Percentiles rank a stretch among this genome's conserved stretches.
These are phyloP conservation scores for Botrytis byssoidea DNA, from an alignment of 2,329 filamentous ascomycete species.

Conservation along the genomic window DNA sequence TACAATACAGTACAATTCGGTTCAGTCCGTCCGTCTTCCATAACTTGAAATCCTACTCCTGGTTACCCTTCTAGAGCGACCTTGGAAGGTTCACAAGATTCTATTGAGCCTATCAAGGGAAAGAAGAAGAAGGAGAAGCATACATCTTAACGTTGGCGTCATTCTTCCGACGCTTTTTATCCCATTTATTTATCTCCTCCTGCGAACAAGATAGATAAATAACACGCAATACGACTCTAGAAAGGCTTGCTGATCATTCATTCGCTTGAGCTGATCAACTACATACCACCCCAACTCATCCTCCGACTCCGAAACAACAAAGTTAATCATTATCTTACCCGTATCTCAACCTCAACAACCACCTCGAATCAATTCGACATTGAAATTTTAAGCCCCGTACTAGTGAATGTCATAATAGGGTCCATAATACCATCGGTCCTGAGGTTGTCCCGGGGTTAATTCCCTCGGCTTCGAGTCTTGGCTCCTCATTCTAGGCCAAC, in stretches of 20 bases:
- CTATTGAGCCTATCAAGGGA: background rate
- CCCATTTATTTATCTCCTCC: conserved; percentile 11
- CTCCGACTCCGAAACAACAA: conserved; percentile 19
- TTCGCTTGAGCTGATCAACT: conserved; percentile 23
- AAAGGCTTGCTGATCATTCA: conserved; percentile 20
- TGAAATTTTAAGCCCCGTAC: background rate
- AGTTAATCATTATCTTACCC: conserved; percentile 19
- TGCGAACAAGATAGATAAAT: conserved; percentile 13
- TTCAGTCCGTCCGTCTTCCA: background rate
- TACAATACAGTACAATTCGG: background rate
- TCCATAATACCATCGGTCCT: conserved; percentile 1
- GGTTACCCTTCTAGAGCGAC: background rate
- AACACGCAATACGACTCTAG: conserved; percentile 20
- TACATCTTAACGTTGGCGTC: background rate
- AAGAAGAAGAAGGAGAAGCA: background rate
- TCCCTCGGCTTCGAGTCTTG: conserved; percentile 32
- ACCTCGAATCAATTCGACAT: conserved; percentile 11
- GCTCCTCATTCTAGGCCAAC: conserved; percentile 21
- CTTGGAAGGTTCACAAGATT: background rate
- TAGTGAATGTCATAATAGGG: background rate
- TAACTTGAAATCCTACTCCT: background rate
- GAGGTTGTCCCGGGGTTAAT: conserved; percentile 31
- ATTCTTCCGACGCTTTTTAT: conserved; percentile 1
- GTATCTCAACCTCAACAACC: conserved; percentile 12
- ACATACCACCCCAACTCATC: conserved; percentile 19